A percentile compares a stretch with the other conserved stretches of the same genome.
Evolutionary conservation across 2,329 filamentous ascomycete genomes (phyloP).

Genomic region (Colletotrichum godetiae): DNA sequence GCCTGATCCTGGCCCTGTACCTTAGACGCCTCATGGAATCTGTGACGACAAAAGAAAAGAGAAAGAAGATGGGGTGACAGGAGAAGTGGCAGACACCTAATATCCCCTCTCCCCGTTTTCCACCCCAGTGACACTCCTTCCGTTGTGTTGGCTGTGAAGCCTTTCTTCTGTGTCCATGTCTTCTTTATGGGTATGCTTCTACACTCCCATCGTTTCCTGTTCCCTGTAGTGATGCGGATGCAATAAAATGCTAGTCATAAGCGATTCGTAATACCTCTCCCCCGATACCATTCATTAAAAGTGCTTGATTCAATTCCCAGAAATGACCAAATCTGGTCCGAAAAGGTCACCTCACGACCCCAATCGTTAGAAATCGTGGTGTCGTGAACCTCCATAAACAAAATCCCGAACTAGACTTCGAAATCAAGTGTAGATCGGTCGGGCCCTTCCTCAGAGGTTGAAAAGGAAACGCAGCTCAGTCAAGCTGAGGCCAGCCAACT

Average conservation of each 20-base stretch:
- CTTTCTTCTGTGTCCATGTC: conserved; percentile 3
- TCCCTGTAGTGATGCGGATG: conserved; percentile 18
- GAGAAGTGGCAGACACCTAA: neutral
- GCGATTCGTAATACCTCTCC: neutral
- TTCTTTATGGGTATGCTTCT: conserved; percentile 9
- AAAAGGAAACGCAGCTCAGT: conserved; percentile 80
- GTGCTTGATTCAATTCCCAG: neutral
- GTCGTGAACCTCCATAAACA: neutral
- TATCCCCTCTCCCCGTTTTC: neutral
- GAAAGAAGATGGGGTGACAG: too few relatives aligned
- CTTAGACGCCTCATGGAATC: neutral
- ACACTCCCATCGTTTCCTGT: neutral
- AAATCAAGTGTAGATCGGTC: neutral
- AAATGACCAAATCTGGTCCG: neutral
- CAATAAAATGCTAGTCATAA: conserved; percentile 13
- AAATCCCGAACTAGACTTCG: neutral
- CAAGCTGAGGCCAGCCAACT: conserved; percentile 73
- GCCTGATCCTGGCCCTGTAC: neutral
- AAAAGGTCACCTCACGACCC: neutral
- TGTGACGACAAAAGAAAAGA: neutral
- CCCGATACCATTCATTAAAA: conserved; percentile 4
- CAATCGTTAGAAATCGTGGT: neutral
- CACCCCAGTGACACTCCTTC: neutral
- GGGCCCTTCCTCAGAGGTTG: conserved; percentile 35
- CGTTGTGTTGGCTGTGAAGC: conserved; percentile 18